A percentile compares a stretch with the other conserved stretches of the same genome.
phyloP scores from a whole-genome alignment of 768 basidiomycete genomes.

The Fistulinella prunicolor region DNA sequence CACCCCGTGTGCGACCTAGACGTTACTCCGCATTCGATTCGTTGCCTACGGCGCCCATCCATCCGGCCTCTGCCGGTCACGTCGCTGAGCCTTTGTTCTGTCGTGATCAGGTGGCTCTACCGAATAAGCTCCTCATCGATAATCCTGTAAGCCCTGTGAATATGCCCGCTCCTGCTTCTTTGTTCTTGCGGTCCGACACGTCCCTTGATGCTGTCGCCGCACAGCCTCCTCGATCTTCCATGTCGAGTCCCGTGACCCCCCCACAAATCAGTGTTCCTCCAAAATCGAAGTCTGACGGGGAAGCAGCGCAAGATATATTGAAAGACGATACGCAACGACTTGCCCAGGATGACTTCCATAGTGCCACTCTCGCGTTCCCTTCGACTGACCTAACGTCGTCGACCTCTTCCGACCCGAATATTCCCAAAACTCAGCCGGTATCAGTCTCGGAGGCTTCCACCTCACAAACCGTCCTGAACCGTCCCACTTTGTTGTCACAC shows the following conservation, averaged over 20 bases:
- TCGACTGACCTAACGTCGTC: background rate
- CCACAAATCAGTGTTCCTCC: conserved; percentile 5
- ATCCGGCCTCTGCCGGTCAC: conserved; percentile 11
- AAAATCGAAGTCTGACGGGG: conserved; percentile 1
- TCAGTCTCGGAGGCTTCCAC: background rate
- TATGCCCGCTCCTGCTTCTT: conserved; percentile 13
- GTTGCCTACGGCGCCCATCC: conserved; percentile 3
- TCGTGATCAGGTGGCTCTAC: conserved; percentile 7
- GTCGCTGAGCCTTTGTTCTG: conserved; percentile 10
- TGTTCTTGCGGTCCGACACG: conserved; percentile 11
- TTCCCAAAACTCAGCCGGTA: background rate
- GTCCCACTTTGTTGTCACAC: conserved; percentile 6
- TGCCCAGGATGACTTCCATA: conserved; percentile 2
- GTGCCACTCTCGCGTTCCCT: conserved; percentile 8
- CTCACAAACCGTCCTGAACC: conserved; percentile 4
- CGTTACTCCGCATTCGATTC: conserved; percentile 25
- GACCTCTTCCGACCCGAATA: background rate
- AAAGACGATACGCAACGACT: conserved; percentile 18
- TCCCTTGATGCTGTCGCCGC: conserved; percentile 9
- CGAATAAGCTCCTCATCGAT: background rate
- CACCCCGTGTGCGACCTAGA: conserved; percentile 18
- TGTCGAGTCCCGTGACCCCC: conserved; percentile 1
- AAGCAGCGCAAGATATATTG: conserved; percentile 8
- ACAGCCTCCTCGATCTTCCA: conserved; percentile 7
- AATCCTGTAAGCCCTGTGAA: background rate